Conservation (phyloP, 2,329 filamentous ascomycete species). For the Fusarium sp. region DNA sequence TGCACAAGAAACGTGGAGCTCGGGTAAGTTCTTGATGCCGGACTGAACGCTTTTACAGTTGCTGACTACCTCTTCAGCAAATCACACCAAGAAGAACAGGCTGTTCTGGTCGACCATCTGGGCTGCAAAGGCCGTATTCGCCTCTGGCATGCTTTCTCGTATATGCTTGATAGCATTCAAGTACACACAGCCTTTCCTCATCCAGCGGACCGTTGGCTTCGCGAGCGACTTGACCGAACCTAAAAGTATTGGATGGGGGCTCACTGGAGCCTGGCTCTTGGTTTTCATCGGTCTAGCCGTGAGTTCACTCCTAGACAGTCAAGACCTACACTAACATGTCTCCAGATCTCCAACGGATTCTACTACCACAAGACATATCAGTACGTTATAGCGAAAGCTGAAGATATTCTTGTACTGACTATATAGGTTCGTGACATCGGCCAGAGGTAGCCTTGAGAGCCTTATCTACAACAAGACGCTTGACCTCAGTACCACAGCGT, state of each 20-base stretch:
- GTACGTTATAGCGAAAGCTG: neutral
- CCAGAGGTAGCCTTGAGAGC: slow-evolving; percentile 13
- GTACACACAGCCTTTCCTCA: slow-evolving; percentile 18
- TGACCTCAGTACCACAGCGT: slow-evolving; percentile 19
- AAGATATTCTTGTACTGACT: neutral
- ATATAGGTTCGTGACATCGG: slow-evolving; percentile 8
- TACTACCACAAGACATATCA: slow-evolving; percentile 22
- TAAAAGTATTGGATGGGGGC: slow-evolving; percentile 14
- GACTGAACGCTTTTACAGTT: neutral
- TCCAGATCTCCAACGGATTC: slow-evolving; percentile 9
- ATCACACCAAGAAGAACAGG: slow-evolving; percentile 4
- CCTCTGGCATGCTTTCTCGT: slow-evolving; percentile 5
- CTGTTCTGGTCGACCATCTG: slow-evolving; percentile 17
- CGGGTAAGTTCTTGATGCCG: neutral
- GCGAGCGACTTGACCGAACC: slow-evolving; percentile 3
- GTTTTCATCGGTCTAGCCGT: slow-evolving; percentile 17
- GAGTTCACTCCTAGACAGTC: neutral
- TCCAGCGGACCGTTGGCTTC: slow-evolving; percentile 5
- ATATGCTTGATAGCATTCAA: slow-evolving; percentile 15
- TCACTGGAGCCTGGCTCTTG: slow-evolving; percentile 11
- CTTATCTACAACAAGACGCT: slow-evolving; percentile 16
- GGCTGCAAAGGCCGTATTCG: neutral
- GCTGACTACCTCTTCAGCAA: neutral
- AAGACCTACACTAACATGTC: neutral
- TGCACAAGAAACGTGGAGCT: neutral